Base-by-base conservation (phyloP, 139 green algal genomes). In the Chlorella sp. region DNA sequence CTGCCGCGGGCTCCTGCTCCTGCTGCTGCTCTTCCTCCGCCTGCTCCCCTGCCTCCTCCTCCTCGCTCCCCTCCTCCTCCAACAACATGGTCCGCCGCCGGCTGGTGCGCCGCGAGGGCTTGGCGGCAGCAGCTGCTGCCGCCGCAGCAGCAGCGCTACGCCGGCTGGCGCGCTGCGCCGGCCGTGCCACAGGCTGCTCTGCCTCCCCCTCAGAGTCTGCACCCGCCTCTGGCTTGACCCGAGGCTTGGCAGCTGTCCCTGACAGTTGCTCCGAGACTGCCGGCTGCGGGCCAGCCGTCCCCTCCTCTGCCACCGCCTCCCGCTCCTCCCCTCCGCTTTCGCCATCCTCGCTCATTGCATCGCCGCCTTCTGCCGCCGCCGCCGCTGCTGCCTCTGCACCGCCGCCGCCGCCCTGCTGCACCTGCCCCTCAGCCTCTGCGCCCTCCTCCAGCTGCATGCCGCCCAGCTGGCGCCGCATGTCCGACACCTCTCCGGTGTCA, bases 391-490 rank as follows among this genome's bases (percentile, higher is more conserved):
- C 28, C 69, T 76, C 80, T 24, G 28, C 82, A 61, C 64, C 64
- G 30, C 19, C 64, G 26, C 3, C 64, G 30, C 14, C 80, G 40
- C 32, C 64, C 19, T 66, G 64, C 64, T 30, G 34, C 64, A 24
- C 24, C 57, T 24, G 32, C 21, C 16, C 83, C 30, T 32, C 48
- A 30, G 53, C 83, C 75, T 73, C 81, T 3, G n/a, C 57, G n/a
- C 81, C n/a, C 77, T 83, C 53, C 81, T 86, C 81, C 81, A 71
- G 30, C 81, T 73, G 30, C 85, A 89, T 82, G 71, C 71, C 85
- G 19, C 32, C 85, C 85, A 89, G 71, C 71, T 69, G 71, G 32
- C 71, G 71, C 71, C 71, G 71, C 85, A 89, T 82, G 32, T 42
- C 85, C 7, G 71, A 83, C 71, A 83, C 85, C 26, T 83, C 24